phyloP scores from a whole-genome alignment of 1,284 basidiomycete genomes.

The Cutaneotrichosporon dermatis region DNA sequence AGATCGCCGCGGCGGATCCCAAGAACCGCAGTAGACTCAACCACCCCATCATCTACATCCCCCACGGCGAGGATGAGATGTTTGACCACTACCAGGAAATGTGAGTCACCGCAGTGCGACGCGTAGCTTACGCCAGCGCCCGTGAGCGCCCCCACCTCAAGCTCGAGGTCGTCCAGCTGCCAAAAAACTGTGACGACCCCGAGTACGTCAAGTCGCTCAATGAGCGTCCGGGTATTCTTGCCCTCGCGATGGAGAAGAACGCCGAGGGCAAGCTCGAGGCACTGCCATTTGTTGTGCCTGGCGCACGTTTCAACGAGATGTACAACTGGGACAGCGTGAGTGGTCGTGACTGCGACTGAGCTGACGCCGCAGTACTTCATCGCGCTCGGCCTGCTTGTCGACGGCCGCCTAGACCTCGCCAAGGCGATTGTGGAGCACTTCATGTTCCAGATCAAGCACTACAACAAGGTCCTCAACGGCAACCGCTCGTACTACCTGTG shows the following conservation, averaged over 20 bases:
- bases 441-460: slow-evolving; percentile 97
- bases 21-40: slow-evolving; percentile 85
- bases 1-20: slow-evolving; percentile 93
- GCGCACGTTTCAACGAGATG: slow-evolving; percentile 96
- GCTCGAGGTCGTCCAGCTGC: slow-evolving; percentile 84
- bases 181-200: slow-evolving; percentile 77
- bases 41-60: slow-evolving; percentile 90
- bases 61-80: slow-evolving; percentile 87
- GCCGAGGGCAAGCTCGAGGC: slow-evolving; percentile 80
- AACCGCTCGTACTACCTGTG: slow-evolving; percentile 66
- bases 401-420: slow-evolving; percentile 88
- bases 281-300: slow-evolving; percentile 93
- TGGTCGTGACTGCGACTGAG: neutral
- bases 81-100: slow-evolving; percentile 76
- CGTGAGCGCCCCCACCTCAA: slow-evolving; percentile 81
- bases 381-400: slow-evolving; percentile 79
- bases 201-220: slow-evolving; percentile 88
- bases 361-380: slow-evolving; percentile 39
- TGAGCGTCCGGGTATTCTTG: slow-evolving; percentile 85
- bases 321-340: slow-evolving; percentile 46
- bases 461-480: slow-evolving; percentile 66
- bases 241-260: slow-evolving; percentile 86
- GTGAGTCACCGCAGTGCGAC: slow-evolving; percentile 21
- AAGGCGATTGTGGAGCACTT: slow-evolving; percentile 98
- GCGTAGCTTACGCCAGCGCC: slow-evolving; percentile 26